Evolutionary conservation across 768 basidiomycete species (phyloP), one percentile per base, ranked within the genome.

Genomic region (Auriscalpium orientale): DNA sequence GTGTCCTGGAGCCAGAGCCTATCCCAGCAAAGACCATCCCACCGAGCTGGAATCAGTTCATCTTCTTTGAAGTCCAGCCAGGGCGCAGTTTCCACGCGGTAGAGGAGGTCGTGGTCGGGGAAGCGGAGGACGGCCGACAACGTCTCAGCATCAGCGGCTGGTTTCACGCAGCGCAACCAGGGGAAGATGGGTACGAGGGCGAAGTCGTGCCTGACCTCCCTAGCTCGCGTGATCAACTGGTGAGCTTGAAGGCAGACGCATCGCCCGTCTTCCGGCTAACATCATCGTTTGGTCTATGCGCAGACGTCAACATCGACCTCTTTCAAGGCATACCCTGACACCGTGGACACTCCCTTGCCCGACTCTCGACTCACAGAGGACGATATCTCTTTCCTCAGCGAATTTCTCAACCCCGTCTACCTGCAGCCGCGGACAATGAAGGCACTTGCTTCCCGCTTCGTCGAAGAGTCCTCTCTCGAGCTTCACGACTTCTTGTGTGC

Each of bases 41-140:
- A 2, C 90, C 91, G 8, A 84, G 82, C 64, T 91, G 91, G 91
- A 92, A 92, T 65, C 90, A 92, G 68, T 91, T 91, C 60, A 78
- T 91, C 35, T 85, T 91, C 66, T 91, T 90, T 64, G 83, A 87
- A 64, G 94, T 97, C n/a, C 92, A 95, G 70, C 95, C 95, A 0
- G 95, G 95, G 0, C 76, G 79, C 68, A 97, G 94, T 65, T 98
- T 98, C 72, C 95, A 98, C 70, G 90, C 93, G 0, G 95, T 98
- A 5, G 90, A 98, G 66, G 95, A 98, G 68, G 95, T 98, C 35
- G 83, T 95, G n/a, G 86, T 91, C 0, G 87, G 84, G 0, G 82
- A 83, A 48, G 78, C 76, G 48, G 82, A 83, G 59, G 87, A 89
- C 46, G 87, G 85, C 0, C 72, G 83, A 46, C 79, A 87, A 63